These are phyloP conservation scores for Zychaea mexicana DNA, from an alignment of 371 early-diverging fungal genomes.

Conservation along the genomic window DNA sequence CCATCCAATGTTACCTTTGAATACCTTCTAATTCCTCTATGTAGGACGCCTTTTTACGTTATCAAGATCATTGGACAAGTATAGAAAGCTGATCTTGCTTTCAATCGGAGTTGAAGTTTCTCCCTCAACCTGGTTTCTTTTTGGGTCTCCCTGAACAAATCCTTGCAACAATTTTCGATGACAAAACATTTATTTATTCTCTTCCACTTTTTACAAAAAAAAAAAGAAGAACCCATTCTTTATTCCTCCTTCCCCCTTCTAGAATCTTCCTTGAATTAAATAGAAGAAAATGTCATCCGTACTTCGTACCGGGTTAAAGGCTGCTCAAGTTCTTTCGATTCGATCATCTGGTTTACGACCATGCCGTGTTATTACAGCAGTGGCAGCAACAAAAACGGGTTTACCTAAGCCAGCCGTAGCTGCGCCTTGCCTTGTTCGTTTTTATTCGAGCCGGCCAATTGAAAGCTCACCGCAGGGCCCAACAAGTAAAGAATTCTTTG, in stretches of 20 bases:
- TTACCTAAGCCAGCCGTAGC: neutral
- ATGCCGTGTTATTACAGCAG: too few species aligned
- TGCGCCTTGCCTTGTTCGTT: neutral
- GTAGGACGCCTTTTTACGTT: too few species aligned
- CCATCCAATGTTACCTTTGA: too few species aligned
- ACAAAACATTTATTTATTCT: neutral
- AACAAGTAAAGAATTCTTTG: neutral
- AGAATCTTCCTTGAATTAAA: too few species aligned
- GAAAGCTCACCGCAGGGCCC: neutral
- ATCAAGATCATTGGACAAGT: neutral
- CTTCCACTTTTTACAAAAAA: neutral
- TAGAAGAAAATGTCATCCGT: neutral
- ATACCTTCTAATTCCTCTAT: too few species aligned
- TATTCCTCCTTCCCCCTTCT: too few species aligned
- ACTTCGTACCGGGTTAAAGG: neutral
- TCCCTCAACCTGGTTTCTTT: too few species aligned
- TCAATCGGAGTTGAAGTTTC: neutral
- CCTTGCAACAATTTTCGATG: neutral
- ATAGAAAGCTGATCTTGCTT: neutral
- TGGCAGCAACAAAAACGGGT: neutral
- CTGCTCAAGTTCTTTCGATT: neutral
- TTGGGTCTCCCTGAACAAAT: too few species aligned
- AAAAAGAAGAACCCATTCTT: too few species aligned
- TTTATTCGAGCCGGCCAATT: neutral
- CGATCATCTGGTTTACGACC: neutral